phyloP scores from a whole-genome alignment of 192 early-diverging fungal species.

The Nowakowskiella sp. region DNA sequence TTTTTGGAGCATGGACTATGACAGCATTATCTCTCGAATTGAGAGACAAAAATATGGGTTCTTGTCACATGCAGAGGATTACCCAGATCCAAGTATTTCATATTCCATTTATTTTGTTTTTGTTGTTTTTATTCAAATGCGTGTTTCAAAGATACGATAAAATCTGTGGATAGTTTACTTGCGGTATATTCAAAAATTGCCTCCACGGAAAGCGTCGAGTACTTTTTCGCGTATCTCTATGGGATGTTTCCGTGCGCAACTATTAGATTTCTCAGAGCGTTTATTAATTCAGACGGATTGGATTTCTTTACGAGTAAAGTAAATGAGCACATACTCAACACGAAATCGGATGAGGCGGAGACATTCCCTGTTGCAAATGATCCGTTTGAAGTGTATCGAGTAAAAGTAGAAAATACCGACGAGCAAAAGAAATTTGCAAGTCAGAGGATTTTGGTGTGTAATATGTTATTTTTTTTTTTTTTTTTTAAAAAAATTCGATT shows the following conservation, averaged over 20 bases:
- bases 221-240: background rate
- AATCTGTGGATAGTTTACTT: background rate
- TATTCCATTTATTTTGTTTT: too few relatives aligned
- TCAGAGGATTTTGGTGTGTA: too few relatives aligned
- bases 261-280: background rate
- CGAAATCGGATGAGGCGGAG: background rate
- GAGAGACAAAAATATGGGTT: too few relatives aligned
- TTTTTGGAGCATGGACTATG: background rate
- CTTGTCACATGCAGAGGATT: too few relatives aligned
- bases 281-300: background rate
- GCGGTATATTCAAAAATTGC: background rate
- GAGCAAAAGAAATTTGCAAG: too few relatives aligned
- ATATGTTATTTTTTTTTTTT: too few relatives aligned
- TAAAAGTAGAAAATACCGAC: too few relatives aligned
- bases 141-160: background rate
- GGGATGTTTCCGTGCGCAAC: background rate
- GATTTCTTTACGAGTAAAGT: background rate
- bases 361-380: background rate
- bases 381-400: constrained; percentile 1
- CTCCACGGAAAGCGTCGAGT: background rate
- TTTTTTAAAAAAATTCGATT: too few relatives aligned
- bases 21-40: too few relatives aligned
- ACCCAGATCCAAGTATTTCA: too few relatives aligned
- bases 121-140: background rate
- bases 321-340: background rate